A percentile compares a stretch with the other conserved stretches of the same genome.
Evolutionary conservation across 2,329 filamentous ascomycete species (phyloP).

Genomic region (Macroventuria anomochaeta): DNA sequence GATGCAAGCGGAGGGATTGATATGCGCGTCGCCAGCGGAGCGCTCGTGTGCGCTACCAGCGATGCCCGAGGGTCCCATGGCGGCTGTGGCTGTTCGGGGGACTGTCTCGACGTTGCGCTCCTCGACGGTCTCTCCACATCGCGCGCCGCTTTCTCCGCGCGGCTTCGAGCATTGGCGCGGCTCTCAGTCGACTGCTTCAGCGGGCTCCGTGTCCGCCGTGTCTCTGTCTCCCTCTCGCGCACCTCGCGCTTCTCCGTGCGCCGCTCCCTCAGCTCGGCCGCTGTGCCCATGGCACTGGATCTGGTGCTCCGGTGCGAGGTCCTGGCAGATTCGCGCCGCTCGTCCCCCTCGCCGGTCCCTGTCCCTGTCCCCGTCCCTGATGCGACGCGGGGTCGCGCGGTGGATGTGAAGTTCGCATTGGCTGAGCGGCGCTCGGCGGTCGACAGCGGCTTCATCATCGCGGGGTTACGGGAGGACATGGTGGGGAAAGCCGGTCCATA

Average conservation of each 20-base stretch:
- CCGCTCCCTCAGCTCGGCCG: conserved; percentile 35
- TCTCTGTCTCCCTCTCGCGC: conserved; percentile 45
- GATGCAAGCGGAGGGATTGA: conserved; percentile 68
- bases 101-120: conserved; percentile 27
- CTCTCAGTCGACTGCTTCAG: conserved; percentile 46
- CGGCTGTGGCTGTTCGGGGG: conserved; percentile 38
- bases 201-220: conserved; percentile 45
- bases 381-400: conserved; percentile 47
- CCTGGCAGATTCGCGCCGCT: conserved; percentile 30
- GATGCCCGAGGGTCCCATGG: conserved; percentile 82
- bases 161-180: conserved; percentile 41
- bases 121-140: conserved; percentile 33
- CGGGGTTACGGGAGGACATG: conserved; percentile 46
- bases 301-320: conserved; percentile 41
- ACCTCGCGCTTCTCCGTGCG: conserved; percentile 46
- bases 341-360: conserved; percentile 39
- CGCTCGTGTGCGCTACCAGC: conserved; percentile 71
- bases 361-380: conserved; percentile 27
- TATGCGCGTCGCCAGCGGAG: conserved; percentile 74
- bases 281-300: conserved; percentile 28
- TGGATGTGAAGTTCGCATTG: conserved; percentile 41
- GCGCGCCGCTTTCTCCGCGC: conserved; percentile 40
- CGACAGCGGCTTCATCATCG: conserved; percentile 38
- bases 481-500: conserved; percentile 36
- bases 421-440: conserved; percentile 42